Conservation (phyloP, 352 stramenopile genomes). For the Phytophthora cajani region DNA sequence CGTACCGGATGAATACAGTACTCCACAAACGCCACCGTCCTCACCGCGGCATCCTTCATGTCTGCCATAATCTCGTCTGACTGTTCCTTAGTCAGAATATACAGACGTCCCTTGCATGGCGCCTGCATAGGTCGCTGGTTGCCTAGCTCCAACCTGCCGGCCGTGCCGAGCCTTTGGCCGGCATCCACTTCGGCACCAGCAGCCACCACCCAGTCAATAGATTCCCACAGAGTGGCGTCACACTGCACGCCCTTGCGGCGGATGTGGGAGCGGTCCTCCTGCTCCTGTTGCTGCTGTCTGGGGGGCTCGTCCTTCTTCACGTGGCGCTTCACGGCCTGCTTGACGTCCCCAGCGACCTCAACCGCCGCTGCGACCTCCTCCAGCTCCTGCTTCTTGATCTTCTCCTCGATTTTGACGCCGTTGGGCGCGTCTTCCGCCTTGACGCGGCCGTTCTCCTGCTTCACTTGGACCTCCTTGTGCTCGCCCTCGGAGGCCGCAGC, state of each 20-base stretch:
- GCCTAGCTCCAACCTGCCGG: slow-evolving; percentile 64
- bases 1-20: slow-evolving; percentile 83
- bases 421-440: slow-evolving; percentile 23
- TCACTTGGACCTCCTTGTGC: slow-evolving; percentile 8
- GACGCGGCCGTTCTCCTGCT: slow-evolving; percentile 28
- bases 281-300: slow-evolving; percentile 15
- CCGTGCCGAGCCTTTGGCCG: slow-evolving; percentile 61
- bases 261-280: slow-evolving; percentile 53
- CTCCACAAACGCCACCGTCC: slow-evolving; percentile 65
- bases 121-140: slow-evolving; percentile 63
- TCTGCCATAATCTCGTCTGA: slow-evolving; percentile 24
- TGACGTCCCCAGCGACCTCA: slow-evolving; percentile 5
- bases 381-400: slow-evolving; percentile 35
- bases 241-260: slow-evolving; percentile 61
- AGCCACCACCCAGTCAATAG: slow-evolving; percentile 53
- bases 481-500: slow-evolving; percentile 1
- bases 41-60: slow-evolving; percentile 19
- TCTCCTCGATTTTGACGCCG: slow-evolving; percentile 35
- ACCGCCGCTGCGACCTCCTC: neutral
- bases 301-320: slow-evolving; percentile 32
- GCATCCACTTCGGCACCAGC: slow-evolving; percentile 61
- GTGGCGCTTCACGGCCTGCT: slow-evolving; percentile 17
- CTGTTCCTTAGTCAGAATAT: slow-evolving; percentile 37
- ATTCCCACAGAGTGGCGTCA: slow-evolving; percentile 37
- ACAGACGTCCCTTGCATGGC: slow-evolving; percentile 93